phyloP scores from a whole-genome alignment of 2,329 filamentous ascomycete species.

The Aspergillus uvarum region DNA sequence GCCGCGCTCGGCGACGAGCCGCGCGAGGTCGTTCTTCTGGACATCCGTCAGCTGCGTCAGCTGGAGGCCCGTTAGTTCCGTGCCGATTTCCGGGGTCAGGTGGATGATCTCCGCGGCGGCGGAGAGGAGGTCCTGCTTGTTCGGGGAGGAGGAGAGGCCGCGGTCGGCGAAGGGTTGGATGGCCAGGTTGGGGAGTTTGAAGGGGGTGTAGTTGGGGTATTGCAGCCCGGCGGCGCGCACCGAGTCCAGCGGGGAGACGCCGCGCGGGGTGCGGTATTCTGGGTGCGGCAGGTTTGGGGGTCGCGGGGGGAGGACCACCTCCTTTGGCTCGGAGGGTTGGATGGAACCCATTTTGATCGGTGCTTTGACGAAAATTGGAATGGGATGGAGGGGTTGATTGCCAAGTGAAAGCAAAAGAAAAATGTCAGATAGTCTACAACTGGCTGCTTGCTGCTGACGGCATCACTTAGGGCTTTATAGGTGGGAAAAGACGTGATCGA shows the following conservation, averaged over 20 bases:
- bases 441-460: no score
- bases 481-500: no score
- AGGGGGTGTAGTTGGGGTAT: slow-evolving; percentile 11
- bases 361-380: no score
- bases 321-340: neutral
- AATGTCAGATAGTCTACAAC: neutral
- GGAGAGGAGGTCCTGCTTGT: neutral
- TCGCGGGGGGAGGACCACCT: neutral
- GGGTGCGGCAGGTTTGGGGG: slow-evolving; percentile 6
- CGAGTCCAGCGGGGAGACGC: slow-evolving; percentile 1
- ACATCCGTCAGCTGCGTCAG: slow-evolving; percentile 48
- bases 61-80: slow-evolving; percentile 52
- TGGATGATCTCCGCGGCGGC: slow-evolving; percentile 9
- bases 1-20: slow-evolving; percentile 60
- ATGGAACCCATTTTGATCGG: neutral
- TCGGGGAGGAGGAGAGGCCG: neutral
- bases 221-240: slow-evolving; percentile 6
- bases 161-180: slow-evolving; percentile 30
- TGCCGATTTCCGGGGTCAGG: slow-evolving; percentile 42
- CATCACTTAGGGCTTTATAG: no score
- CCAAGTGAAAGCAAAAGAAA: no score
- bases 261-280: slow-evolving; percentile 1
- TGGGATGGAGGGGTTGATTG: no score
- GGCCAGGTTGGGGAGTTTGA: slow-evolving; percentile 36
- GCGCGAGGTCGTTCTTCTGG: slow-evolving; percentile 58